These are phyloP conservation scores for Eutreptiella sp. DNA, from an alignment of 208 protist genomes.

Conservation along the genomic window DNA sequence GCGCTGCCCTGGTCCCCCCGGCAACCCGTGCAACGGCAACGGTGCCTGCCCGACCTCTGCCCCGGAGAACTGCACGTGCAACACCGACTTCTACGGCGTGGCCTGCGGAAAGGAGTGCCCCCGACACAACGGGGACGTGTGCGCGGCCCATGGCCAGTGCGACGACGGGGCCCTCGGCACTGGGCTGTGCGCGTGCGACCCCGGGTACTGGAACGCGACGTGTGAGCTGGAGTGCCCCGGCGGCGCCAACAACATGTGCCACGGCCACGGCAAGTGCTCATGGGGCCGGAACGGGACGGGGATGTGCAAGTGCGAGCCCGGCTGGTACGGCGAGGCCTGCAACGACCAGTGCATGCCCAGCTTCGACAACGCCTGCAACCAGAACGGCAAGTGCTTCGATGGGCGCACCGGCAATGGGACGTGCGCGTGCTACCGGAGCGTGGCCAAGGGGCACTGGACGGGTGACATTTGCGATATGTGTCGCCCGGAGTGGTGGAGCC, in stretches of 20 bases:
- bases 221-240: too few species aligned
- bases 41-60: background rate
- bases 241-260: too few species aligned
- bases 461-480: too few species aligned
- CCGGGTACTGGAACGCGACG: too few species aligned
- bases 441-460: too few species aligned
- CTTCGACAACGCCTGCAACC: too few species aligned
- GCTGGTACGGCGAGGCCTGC: slow-evolving; percentile 7
- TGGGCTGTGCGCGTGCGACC: slow-evolving; percentile 19
- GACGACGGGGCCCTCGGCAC: slow-evolving; percentile 16
- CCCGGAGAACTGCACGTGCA: slow-evolving; percentile 7
- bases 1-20: slow-evolving; percentile 16
- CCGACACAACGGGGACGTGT: background rate
- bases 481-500: too few species aligned
- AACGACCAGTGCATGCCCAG: too few species aligned
- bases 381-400: slow-evolving; percentile 4
- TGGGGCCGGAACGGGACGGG: background rate
- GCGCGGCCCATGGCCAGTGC: slow-evolving; percentile 8
- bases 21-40: slow-evolving; percentile 16
- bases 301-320: slow-evolving; percentile 7
- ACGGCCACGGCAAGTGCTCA: slow-evolving; percentile 27
- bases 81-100: slow-evolving; percentile 2
- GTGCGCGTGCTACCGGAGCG: slow-evolving; percentile 11
- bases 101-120: slow-evolving; percentile 16
- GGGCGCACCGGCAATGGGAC: background rate